Conservation (phyloP, 148 eudicot genomes). For the Agrostemma githago region DNA sequence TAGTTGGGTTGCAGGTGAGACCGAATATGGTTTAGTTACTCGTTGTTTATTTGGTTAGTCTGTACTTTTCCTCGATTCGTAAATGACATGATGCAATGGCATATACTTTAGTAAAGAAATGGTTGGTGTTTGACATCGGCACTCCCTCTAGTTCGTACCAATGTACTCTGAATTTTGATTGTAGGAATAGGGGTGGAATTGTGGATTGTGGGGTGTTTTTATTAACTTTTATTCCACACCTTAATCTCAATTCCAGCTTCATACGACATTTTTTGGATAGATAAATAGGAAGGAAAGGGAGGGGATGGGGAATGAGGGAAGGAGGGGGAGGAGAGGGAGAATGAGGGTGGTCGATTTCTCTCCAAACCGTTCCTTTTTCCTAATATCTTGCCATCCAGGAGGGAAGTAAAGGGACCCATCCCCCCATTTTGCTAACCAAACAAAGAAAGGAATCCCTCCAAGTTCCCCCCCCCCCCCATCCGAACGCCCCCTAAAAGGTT, state of each 20-base stretch:
- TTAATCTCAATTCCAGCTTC: neutral
- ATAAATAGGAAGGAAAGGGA: no score
- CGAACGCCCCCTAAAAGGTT: neutral
- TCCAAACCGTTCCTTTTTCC: no score
- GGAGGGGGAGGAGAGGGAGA: no score
- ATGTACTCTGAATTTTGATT: neutral
- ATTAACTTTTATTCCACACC: neutral
- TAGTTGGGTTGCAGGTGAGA: constrained; percentile 89
- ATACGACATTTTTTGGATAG: neutral
- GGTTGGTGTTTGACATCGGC: neutral
- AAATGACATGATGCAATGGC: neutral
- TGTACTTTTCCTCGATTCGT: neutral
- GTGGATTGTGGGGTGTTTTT: neutral
- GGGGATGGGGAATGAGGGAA: no score
- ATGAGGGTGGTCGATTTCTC: no score
- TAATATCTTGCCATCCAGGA: no score
- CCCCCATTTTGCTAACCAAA: no score
- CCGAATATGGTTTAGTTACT: neutral
- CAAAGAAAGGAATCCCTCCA: no score
- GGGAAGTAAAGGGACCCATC: no score
- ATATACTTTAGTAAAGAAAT: neutral
- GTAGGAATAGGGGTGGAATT: neutral
- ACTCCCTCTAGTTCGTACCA: neutral
- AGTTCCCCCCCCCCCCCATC: no score
- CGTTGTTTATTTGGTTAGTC: neutral